Evolutionary conservation across 192 early-diverging fungal species (phyloP), one percentile per base, ranked within the genome.

Genomic region (Chytriomyces confervae): DNA sequence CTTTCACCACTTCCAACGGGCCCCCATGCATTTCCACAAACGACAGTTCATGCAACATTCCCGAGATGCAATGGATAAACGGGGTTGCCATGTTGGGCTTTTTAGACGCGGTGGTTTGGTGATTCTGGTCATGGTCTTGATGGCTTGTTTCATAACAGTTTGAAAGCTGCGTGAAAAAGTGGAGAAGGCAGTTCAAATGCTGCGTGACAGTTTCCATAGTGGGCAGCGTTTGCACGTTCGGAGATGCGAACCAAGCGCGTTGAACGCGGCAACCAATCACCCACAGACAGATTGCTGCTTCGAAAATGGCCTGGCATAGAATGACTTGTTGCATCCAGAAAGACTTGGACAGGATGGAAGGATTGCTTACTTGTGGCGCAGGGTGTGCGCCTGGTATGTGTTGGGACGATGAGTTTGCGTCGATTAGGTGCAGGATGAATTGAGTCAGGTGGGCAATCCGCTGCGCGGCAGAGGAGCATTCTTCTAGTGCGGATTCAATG

Each of bases 281-380:
- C 53, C 53, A 57, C 3, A 57, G 3, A 20, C 13, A 13, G 5
- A 57, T 57, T 13, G 53, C 53, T n/a, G 53, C 53, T 57, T 57
- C 53, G 20, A 57, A 57, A 57, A 57, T 20, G 53, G 53, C 53
- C 16, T 57, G 53, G 20, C 16, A 57, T n/a, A 57, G 53, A n/a
- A n/a, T 20, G 53, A 57, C 20, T 57, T 57, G 53, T 57, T 57
- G 53, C 53, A 57, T 57, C 53, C 53, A 57, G 53, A 57, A 57
- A 20, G 53, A 13, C 20, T 57, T 57, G 20, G 16, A n/a, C 16
- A 57, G 53, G 53, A 57, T 20, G 53, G 13, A 20, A 20, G 53
- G 16, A 57, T 57, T 57, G 36, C 36, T 36, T 36, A 36, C 36
- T 57, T 13, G 53, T 57, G 20, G 20, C 16, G 53, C 53, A 13